A percentile compares a stretch with the other conserved stretches of the same genome.
Evolutionary conservation across 2,329 filamentous ascomycete genomes (phyloP).

Genomic region (Botrytis squamosa): DNA sequence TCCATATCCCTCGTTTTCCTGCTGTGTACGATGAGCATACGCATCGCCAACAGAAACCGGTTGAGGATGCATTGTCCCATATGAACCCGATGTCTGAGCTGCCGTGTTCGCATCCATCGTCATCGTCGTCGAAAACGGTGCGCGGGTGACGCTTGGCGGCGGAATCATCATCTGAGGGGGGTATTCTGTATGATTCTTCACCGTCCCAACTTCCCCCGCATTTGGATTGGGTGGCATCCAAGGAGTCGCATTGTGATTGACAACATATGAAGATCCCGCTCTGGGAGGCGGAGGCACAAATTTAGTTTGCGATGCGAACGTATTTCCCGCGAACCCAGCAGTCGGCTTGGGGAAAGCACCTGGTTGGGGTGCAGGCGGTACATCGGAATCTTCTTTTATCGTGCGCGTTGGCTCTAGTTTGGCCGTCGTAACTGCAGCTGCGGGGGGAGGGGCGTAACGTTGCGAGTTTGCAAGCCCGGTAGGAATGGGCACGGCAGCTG

Average conservation of each 20-base stretch:
- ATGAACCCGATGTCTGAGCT: background rate
- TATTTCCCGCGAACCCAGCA: slow-evolving; percentile 29
- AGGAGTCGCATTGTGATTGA: background rate
- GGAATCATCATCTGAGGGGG: slow-evolving; percentile 41
- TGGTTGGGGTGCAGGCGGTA: slow-evolving; percentile 57
- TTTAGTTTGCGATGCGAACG: background rate
- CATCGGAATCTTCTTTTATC: slow-evolving; percentile 37
- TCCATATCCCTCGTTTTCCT: background rate
- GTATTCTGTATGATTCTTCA: slow-evolving; percentile 24
- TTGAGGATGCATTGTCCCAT: slow-evolving; percentile 4
- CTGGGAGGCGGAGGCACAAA: slow-evolving; percentile 46
- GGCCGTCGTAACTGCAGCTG: slow-evolving; percentile 27
- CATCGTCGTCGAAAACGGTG: slow-evolving; percentile 49
- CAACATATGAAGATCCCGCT: slow-evolving; percentile 43
- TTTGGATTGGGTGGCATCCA: background rate
- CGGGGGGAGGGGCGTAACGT: slow-evolving; percentile 37
- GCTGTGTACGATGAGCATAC: background rate
- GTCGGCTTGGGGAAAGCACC: slow-evolving; percentile 52
- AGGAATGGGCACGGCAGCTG: slow-evolving; percentile 42
- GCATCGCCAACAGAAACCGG: slow-evolving; percentile 14
- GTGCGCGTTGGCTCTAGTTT: slow-evolving; percentile 45
- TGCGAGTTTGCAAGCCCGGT: slow-evolving; percentile 5
- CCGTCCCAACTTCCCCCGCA: background rate
- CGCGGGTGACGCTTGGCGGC: slow-evolving; percentile 34
- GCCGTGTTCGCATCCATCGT: slow-evolving; percentile 30